These are phyloP conservation scores for Candida vaughaniae DNA, from an alignment of 805 yeast species.

Conservation along the genomic window DNA sequence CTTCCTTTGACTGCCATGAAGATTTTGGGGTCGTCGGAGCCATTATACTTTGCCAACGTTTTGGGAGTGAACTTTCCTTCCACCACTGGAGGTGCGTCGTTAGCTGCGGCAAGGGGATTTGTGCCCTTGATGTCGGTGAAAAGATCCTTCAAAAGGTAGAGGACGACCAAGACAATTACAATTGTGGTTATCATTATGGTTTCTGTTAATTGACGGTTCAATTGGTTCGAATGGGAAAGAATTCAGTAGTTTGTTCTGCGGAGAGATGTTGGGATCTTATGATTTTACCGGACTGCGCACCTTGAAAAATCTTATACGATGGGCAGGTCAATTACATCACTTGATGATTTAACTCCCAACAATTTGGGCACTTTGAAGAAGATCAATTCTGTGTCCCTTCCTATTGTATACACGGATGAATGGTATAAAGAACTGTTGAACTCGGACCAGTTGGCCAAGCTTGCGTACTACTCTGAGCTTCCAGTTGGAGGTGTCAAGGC, in stretches of 20 bases:
- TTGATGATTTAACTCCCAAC: slow-evolving; percentile 60
- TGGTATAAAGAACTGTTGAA: slow-evolving; percentile 53
- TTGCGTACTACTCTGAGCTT: slow-evolving; percentile 69
- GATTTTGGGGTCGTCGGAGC: slow-evolving; percentile 75
- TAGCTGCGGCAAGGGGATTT: slow-evolving; percentile 30
- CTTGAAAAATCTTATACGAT: slow-evolving; percentile 5
- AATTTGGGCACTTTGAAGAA: slow-evolving; percentile 59
- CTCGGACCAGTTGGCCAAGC: slow-evolving; percentile 51
- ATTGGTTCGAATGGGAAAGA: neutral
- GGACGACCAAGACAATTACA: slow-evolving; percentile 27
- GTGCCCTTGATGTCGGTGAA: slow-evolving; percentile 19
- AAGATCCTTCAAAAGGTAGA: slow-evolving; percentile 30
- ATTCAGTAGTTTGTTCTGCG: no score
- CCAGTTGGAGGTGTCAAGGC: slow-evolving; percentile 80
- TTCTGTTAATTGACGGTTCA: no score
- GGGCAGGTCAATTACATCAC: slow-evolving; percentile 44
- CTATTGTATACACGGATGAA: slow-evolving; percentile 47
- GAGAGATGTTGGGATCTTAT: slow-evolving; percentile 4
- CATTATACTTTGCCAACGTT: slow-evolving; percentile 73
- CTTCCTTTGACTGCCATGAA: slow-evolving; percentile 82
- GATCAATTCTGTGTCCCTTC: slow-evolving; percentile 54
- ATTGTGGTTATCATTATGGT: slow-evolving; percentile 26
- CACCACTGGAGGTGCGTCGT: slow-evolving; percentile 30
- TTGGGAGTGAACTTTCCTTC: slow-evolving; percentile 67
- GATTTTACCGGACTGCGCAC: slow-evolving; percentile 5